These are phyloP conservation scores for Neurospora crassa DNA, from an alignment of 2,329 filamentous ascomycete genomes.

Conservation along the genomic window DNA sequence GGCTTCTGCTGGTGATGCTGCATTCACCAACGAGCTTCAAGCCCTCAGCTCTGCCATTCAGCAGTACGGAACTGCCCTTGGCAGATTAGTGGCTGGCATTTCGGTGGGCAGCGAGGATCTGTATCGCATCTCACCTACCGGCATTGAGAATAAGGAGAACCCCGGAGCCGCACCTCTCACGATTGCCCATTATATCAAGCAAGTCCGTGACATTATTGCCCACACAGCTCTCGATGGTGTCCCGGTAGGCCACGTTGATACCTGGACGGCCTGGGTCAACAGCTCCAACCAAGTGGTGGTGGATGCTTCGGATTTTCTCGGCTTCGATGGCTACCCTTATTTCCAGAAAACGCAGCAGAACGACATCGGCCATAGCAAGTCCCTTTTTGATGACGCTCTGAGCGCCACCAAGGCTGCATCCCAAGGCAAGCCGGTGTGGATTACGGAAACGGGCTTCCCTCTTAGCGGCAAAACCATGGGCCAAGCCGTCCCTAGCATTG, in stretches of 20 bases:
- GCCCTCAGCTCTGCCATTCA: constrained; percentile 61
- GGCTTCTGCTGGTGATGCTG: constrained; percentile 57
- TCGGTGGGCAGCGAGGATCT: constrained; percentile 82
- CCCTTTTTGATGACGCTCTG: constrained; percentile 60
- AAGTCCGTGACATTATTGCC: constrained; percentile 54
- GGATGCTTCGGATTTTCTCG: constrained; percentile 64
- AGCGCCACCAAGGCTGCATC: constrained; percentile 47
- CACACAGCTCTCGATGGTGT: constrained; percentile 49
- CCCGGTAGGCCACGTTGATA: constrained; percentile 77
- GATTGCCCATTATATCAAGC: constrained; percentile 60
- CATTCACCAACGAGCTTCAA: constrained; percentile 62
- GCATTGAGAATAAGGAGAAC: constrained; percentile 51
- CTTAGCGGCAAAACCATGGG: constrained; percentile 56
- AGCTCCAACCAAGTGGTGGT: constrained; percentile 61
- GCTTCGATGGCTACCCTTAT: constrained; percentile 80
- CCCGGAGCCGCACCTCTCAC: constrained; percentile 52
- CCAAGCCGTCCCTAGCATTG: constrained; percentile 49
- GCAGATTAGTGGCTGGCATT: constrained; percentile 64
- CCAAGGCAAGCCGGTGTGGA: constrained; percentile 65
- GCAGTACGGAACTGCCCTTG: constrained; percentile 58
- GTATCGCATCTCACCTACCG: constrained; percentile 67
- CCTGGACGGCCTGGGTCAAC: constrained; percentile 75
- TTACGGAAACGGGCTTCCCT: constrained; percentile 86
- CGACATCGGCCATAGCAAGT: constrained; percentile 51
- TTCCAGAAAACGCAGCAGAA: constrained; percentile 64